These are phyloP conservation scores for Botrytis hyacinthi DNA, from an alignment of 2,329 filamentous ascomycete species.

Conservation along the genomic window DNA sequence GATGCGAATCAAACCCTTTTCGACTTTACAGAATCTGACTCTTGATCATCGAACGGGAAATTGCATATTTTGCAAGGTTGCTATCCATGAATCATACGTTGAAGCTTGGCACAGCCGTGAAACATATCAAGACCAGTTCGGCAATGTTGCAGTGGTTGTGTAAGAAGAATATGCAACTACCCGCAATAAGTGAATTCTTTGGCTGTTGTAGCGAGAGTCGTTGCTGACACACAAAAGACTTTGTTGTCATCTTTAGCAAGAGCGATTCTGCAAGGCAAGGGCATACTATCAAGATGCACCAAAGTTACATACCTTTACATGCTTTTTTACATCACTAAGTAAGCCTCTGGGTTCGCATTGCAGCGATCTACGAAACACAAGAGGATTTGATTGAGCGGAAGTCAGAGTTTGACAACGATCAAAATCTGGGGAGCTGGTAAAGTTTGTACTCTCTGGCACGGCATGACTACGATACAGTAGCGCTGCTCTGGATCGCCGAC, in stretches of 20 bases:
- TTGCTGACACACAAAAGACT: constrained; percentile 9
- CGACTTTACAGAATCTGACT: constrained; percentile 4
- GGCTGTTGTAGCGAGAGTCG: constrained; percentile 9
- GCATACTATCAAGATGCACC: not conserved
- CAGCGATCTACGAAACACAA: constrained; percentile 8
- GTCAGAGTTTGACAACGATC: constrained; percentile 6
- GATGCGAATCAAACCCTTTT: not conserved
- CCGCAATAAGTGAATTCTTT: constrained; percentile 8
- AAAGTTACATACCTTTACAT: constrained; percentile 15
- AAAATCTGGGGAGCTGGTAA: constrained; percentile 18
- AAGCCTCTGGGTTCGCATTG: constrained; percentile 7
- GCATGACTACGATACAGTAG: constrained; percentile 14
- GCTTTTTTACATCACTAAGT: not conserved
- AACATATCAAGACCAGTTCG: constrained; percentile 20
- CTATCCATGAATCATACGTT: constrained; percentile 21
- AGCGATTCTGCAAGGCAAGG: constrained; percentile 18
- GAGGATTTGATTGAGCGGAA: constrained; percentile 1
- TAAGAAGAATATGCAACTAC: constrained; percentile 16
- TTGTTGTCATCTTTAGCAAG: constrained; percentile 15
- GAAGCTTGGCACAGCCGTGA: constrained; percentile 19
- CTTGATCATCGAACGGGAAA: constrained; percentile 17
- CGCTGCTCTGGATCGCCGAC: constrained; percentile 17
- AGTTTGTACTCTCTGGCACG: constrained; percentile 17
- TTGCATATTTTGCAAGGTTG: constrained; percentile 16
- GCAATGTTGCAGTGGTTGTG: constrained; percentile 18